These are phyloP conservation scores for Smittium mucronatum DNA, from an alignment of 371 early-diverging fungal species.

Conservation along the genomic window DNA sequence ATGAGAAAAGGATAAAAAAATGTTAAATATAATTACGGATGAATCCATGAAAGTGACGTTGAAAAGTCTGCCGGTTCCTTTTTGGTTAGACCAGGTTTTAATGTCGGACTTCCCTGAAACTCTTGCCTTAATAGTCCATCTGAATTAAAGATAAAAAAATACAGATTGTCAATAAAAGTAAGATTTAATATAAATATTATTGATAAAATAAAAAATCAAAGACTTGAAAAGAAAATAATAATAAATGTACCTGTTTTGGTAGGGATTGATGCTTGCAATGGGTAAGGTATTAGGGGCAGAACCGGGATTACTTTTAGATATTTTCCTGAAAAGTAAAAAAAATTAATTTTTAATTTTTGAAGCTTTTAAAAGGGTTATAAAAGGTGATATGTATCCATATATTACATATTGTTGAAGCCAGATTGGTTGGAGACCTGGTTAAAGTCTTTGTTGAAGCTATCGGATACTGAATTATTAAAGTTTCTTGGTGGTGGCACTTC, in stretches of 20 bases:
- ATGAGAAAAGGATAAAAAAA: neutral
- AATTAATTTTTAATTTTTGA: no score
- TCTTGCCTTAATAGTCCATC: slow-evolving; percentile 84
- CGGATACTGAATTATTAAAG: slow-evolving; percentile 22
- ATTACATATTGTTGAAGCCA: slow-evolving; percentile 22
- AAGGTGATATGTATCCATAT: neutral
- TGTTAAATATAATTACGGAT: slow-evolving; percentile 7
- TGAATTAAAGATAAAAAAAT: neutral
- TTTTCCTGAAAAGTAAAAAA: slow-evolving; percentile 14
- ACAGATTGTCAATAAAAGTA: neutral
- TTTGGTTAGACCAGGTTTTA: slow-evolving; percentile 60
- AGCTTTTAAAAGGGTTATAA: no score
- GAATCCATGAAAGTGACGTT: slow-evolving; percentile 78
- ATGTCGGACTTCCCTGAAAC: slow-evolving; percentile 74
- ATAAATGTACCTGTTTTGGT: slow-evolving; percentile 47
- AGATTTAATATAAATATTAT: slow-evolving; percentile 5
- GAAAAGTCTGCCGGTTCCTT: slow-evolving; percentile 79
- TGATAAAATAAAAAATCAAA: neutral
- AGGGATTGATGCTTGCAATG: slow-evolving; percentile 45
- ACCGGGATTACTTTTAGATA: slow-evolving; percentile 17
- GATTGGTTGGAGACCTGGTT: slow-evolving; percentile 18
- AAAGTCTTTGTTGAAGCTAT: slow-evolving; percentile 5
- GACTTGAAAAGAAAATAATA: slow-evolving; percentile 6
- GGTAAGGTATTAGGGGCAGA: slow-evolving; percentile 27
- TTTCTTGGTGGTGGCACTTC: slow-evolving; percentile 10